phyloP scores from a whole-genome alignment of 2,329 filamentous ascomycete genomes.

The Cordyceps farinosa region DNA sequence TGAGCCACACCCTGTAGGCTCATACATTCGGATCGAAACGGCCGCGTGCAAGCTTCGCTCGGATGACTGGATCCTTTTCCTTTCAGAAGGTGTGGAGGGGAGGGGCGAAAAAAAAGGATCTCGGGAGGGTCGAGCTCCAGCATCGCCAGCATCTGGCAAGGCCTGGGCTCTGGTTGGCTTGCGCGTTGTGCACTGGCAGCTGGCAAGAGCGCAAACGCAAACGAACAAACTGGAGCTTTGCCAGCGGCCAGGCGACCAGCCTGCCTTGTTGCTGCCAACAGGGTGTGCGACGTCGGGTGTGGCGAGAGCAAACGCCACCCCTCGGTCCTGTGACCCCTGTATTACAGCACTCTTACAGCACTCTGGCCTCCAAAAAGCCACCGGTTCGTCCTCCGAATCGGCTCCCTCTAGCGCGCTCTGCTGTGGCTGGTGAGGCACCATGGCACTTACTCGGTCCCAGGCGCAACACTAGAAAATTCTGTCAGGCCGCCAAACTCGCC shows the following conservation, averaged over 20 bases:
- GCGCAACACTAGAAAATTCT: constrained; percentile 7
- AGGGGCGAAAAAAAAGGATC: constrained; percentile 10
- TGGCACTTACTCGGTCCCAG: not conserved
- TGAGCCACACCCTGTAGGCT: not conserved
- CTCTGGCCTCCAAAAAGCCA: not conserved
- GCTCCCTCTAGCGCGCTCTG: not conserved
- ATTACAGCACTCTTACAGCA: not conserved
- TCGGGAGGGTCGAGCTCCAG: constrained; percentile 9
- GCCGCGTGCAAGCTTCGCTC: constrained; percentile 2
- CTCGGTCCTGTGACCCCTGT: not conserved
- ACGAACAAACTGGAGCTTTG: not conserved
- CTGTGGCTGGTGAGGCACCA: not conserved
- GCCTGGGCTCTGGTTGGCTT: not conserved
- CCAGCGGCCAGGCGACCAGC: constrained; percentile 8
- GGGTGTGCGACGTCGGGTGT: not conserved
- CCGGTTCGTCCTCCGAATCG: not conserved
- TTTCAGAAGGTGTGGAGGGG: not conserved
- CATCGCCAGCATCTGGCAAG: not conserved
- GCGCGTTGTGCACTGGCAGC: not conserved
- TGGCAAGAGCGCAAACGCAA: not conserved
- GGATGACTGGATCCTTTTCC: not conserved
- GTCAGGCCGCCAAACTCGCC: not conserved
- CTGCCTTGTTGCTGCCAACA: no score
- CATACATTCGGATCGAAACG: constrained; percentile 3
- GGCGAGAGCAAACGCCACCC: not conserved